Conservation (phyloP, 148 eudicot species). For the Bassia scoparia region DNA sequence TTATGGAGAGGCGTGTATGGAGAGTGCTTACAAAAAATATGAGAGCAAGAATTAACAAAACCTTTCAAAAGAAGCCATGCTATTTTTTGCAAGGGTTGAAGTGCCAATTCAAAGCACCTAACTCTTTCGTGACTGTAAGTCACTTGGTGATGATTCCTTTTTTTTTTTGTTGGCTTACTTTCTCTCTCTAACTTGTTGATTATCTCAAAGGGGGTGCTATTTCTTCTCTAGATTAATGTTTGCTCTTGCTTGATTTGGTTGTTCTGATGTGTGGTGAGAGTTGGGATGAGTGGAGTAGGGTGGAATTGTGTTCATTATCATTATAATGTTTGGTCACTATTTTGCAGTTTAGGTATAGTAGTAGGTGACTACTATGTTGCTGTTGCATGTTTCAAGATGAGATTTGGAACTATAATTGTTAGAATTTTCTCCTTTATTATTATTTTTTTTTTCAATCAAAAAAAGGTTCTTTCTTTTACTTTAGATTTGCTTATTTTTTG, state of each 20-base stretch:
- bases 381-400: too few relatives aligned
- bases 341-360: too few relatives aligned
- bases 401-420: too few relatives aligned
- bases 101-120: constrained; percentile 82
- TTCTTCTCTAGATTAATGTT: neutral
- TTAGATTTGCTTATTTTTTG: too few relatives aligned
- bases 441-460: too few relatives aligned
- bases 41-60: constrained; percentile 89
- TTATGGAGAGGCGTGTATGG: constrained; percentile 98
- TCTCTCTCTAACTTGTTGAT: neutral
- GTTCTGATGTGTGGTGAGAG: constrained; percentile 7
- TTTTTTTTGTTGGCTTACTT: neutral
- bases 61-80: constrained; percentile 96
- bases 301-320: too few relatives aligned
- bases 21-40: constrained; percentile 84
- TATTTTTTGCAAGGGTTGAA: constrained; percentile 78
- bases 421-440: too few relatives aligned
- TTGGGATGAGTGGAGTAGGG: too few relatives aligned
- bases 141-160: constrained; percentile 41
- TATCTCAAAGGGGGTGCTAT: neutral
- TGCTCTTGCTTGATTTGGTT: neutral
- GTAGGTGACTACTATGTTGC: too few relatives aligned
- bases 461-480: too few relatives aligned
- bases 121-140: constrained; percentile 50
- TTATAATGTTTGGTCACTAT: too few relatives aligned